Base-by-base conservation (phyloP, 805 yeast species). In the Monosporozyma servazzii region DNA sequence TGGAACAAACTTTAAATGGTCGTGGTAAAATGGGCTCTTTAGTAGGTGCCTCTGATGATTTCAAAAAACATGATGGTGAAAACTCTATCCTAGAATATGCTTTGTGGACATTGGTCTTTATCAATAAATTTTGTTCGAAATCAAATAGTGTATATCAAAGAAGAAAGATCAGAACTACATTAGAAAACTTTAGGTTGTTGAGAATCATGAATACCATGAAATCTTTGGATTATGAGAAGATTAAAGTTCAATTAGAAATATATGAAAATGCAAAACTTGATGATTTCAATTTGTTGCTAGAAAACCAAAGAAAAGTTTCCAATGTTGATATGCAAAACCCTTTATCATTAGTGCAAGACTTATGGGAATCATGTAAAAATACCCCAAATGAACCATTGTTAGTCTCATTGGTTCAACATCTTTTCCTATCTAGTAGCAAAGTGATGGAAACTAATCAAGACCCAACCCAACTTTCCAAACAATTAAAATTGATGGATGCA, bases 1-100 rank as follows among this genome's bases (percentile, higher is more conserved):
- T 88, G 3, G 83, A 77, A 48, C 78, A 76, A 47, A 83, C 90
- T 0, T 60, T 88, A 44, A 88, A 82, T 51, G 96, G 96, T 2
- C 77, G 90, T 58, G 98, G 98, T 7, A 84, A 81, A 59, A 75
- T 86, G 77, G 96, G 96, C 10, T 87, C 96, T 0, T 67, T 84
- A 60, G 98, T 91, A 8, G 97, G 97, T 1, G 96, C 96, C 0
- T 83, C 88, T 53, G 93, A 84, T 9, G 97, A 91, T 57, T 76
- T 81, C 50, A 82, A 80, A 53, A 59, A 64, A 5, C 51, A 62
- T 3, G 69, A 69, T 25, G 75, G 75, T 13, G 72, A 76, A 31
- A 75, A 75, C 48, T 76, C 68, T 4, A 64, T 67, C 20, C 47
- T 67, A 21, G 71, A 68, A 52, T 68, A 68, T 52, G 61, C 65